Conservation (phyloP, 768 basidiomycete species). For the Leccinum longicurvipes region DNA sequence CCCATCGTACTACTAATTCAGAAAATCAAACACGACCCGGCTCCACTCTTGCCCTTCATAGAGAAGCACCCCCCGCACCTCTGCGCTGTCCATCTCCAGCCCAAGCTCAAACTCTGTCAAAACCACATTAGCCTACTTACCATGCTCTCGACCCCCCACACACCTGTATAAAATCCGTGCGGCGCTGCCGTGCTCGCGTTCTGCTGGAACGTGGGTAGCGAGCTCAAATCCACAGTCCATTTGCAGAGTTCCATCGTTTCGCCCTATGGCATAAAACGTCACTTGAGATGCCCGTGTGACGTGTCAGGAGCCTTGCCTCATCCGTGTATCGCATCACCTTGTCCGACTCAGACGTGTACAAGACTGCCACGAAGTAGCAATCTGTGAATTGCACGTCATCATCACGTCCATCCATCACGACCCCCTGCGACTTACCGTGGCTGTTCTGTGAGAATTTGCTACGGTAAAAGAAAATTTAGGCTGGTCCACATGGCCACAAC, state of each 20-base stretch:
- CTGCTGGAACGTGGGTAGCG: slow-evolving; percentile 74
- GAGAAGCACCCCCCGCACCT: slow-evolving; percentile 77
- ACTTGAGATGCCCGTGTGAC: slow-evolving; percentile 14
- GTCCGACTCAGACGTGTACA: slow-evolving; percentile 76
- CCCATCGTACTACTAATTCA: slow-evolving; percentile 24
- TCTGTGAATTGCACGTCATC: slow-evolving; percentile 42
- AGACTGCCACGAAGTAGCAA: slow-evolving; percentile 74
- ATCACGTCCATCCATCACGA: background rate
- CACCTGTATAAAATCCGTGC: slow-evolving; percentile 79
- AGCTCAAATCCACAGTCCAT: slow-evolving; percentile 83
- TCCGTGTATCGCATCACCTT: slow-evolving; percentile 80
- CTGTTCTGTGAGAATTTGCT: slow-evolving; percentile 70
- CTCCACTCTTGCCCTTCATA: slow-evolving; percentile 80
- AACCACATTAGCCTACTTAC: background rate
- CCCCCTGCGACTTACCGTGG: slow-evolving; percentile 37
- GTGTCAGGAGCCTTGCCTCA: slow-evolving; percentile 43
- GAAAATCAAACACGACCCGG: slow-evolving; percentile 60
- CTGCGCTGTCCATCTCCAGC: slow-evolving; percentile 79
- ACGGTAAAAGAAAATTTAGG: slow-evolving; percentile 14
- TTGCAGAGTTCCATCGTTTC: slow-evolving; percentile 73
- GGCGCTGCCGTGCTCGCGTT: slow-evolving; percentile 55
- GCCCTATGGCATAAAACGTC: slow-evolving; percentile 41
- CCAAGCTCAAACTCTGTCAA: slow-evolving; percentile 76
- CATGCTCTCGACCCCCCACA: background rate
- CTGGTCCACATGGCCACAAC: slow-evolving; percentile 2